These are phyloP conservation scores for Butyriboletus loyo DNA, from an alignment of 768 basidiomycete genomes.

Conservation along the genomic window DNA sequence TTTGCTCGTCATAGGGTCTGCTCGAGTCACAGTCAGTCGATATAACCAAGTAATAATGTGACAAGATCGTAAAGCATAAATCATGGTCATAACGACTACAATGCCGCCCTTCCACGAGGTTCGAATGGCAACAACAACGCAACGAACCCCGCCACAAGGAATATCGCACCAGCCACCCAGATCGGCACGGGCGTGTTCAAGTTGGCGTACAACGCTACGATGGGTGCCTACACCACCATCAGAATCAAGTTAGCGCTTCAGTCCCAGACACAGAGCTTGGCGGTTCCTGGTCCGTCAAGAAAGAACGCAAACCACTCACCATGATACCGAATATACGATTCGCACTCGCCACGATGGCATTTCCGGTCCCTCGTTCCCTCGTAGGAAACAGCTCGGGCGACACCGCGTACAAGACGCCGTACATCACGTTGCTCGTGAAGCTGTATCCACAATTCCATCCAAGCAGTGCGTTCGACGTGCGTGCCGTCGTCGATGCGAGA, in stretches of 20 bases:
- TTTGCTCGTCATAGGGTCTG: not conserved
- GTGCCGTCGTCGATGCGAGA: constrained; percentile 54
- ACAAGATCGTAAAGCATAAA: not conserved
- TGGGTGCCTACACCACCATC: constrained; percentile 36
- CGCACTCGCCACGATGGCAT: constrained; percentile 48
- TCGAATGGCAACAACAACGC: constrained; percentile 55
- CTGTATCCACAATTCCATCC: constrained; percentile 60
- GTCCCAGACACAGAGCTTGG: too few species aligned
- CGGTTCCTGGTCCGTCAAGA: not conserved
- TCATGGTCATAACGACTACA: constrained; percentile 28
- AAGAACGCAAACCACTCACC: constrained; percentile 28
- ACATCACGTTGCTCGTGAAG: constrained; percentile 57
- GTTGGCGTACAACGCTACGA: constrained; percentile 40
- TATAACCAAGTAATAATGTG: not conserved
- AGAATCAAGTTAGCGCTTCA: not conserved
- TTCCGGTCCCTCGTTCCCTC: constrained; percentile 53
- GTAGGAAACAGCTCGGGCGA: constrained; percentile 55
- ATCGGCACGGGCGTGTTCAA: constrained; percentile 50
- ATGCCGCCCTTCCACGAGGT: constrained; percentile 51
- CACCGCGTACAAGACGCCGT: constrained; percentile 43
- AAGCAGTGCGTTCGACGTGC: constrained; percentile 48
- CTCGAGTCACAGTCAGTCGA: not conserved
- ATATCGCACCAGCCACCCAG: constrained; percentile 51
- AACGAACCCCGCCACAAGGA: constrained; percentile 47
- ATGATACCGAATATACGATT: constrained; percentile 61